Evolutionary conservation across 805 yeast genomes (phyloP).

Genomic region (Teunomyces funiuensis): DNA sequence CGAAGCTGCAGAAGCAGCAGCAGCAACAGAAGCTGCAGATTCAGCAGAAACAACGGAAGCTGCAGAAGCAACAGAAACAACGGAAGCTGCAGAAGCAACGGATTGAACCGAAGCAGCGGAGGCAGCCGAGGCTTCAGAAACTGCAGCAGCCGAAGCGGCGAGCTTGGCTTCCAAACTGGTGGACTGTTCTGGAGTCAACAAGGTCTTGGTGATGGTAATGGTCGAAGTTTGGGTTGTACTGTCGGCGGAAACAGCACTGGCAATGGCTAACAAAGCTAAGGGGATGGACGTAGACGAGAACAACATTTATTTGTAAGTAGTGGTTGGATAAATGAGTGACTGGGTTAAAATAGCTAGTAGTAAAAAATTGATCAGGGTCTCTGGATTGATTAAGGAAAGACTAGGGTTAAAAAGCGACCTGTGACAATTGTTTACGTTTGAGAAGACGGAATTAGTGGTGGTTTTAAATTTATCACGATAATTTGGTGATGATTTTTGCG

Average conservation of each 20-base stretch:
- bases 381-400: slow-evolving; percentile 7
- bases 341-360: slow-evolving; percentile 1
- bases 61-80: slow-evolving; percentile 18
- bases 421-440: not conserved
- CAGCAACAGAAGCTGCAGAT: slow-evolving; percentile 18
- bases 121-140: slow-evolving; percentile 18
- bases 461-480: not conserved
- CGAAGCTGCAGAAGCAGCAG: slow-evolving; percentile 10
- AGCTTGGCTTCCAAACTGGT: slow-evolving; percentile 21
- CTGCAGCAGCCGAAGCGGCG: slow-evolving; percentile 14
- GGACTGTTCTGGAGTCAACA: slow-evolving; percentile 48
- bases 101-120: slow-evolving; percentile 14
- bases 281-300: slow-evolving; percentile 12
- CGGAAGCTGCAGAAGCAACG: slow-evolving; percentile 30
- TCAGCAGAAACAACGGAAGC: slow-evolving; percentile 14
- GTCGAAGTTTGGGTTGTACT: slow-evolving; percentile 46
- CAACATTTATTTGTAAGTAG: slow-evolving; percentile 10
- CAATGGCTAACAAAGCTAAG: slow-evolving; percentile 11
- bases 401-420: slow-evolving; percentile 6
- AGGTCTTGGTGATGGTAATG: slow-evolving; percentile 46
- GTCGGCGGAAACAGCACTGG: slow-evolving; percentile 10
- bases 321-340: not conserved
- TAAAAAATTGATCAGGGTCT: not conserved
- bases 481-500: not conserved
- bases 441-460: not conserved